A percentile compares a stretch with the other conserved stretches of the same genome.
These are phyloP conservation scores for Trypanosoma boissoni DNA, from an alignment of 208 protist species.

Conservation along the genomic window DNA sequence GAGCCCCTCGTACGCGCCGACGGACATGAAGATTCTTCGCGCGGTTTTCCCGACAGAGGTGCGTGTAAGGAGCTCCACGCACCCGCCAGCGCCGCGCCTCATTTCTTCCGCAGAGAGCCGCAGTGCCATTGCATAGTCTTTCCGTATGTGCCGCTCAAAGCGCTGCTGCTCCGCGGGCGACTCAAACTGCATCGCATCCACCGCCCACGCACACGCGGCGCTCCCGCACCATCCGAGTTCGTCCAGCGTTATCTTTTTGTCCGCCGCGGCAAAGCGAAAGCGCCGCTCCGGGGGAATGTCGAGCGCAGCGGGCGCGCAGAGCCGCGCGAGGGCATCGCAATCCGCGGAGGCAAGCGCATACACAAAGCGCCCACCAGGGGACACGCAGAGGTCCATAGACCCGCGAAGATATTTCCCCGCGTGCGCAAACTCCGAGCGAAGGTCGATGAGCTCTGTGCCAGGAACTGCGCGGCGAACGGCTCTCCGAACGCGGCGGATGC, in stretches of 20 bases:
- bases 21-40: conserved; percentile 21
- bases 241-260: conserved; percentile 12
- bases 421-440: conserved; percentile 24
- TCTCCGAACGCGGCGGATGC: neutral
- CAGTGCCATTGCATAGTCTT: conserved; percentile 17
- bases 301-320: conserved; percentile 22
- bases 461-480: too few species aligned
- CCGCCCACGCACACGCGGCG: conserved; percentile 26
- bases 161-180: conserved; percentile 13
- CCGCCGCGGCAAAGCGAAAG: conserved; percentile 17
- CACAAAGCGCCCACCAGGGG: conserved; percentile 24
- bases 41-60: neutral
- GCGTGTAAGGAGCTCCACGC: conserved; percentile 20
- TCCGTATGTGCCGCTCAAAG: conserved; percentile 23
- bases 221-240: conserved; percentile 27
- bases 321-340: conserved; percentile 6
- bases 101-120: conserved; percentile 19
- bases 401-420: conserved; percentile 16
- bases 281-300: conserved; percentile 26
- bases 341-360: conserved; percentile 24
- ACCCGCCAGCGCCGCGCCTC: conserved; percentile 18
- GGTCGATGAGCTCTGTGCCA: conserved; percentile 23
- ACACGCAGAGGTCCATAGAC: conserved; percentile 29
- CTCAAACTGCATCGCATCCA: conserved; percentile 27
- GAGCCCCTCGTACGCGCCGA: conserved; percentile 18